Conservation (phyloP, 2,329 filamentous ascomycete genomes). For the Cordyceps cateniannulata region DNA sequence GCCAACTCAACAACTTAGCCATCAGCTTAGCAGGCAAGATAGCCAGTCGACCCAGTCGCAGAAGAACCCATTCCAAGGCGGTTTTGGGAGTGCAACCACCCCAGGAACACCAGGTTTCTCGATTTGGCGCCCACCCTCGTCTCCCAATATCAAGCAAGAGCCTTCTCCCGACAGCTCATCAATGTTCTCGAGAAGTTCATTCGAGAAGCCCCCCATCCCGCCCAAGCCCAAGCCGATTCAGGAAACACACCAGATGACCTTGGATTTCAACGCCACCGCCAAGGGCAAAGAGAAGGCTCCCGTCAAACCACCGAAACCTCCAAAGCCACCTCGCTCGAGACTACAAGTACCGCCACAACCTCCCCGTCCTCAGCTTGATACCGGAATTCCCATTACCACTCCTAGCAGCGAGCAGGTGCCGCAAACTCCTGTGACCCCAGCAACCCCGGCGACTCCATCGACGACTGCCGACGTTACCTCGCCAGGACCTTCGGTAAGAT, state of each 20-base stretch:
- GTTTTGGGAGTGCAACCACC: background rate
- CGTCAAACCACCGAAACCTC: conserved; percentile 24
- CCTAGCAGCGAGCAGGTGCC: background rate
- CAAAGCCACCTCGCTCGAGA: conserved; percentile 13
- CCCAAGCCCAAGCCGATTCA: conserved; percentile 33
- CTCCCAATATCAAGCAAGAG: conserved; percentile 2
- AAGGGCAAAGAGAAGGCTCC: conserved; percentile 30
- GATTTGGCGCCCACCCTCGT: conserved; percentile 4
- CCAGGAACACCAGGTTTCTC: conserved; percentile 11
- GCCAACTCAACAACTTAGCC: background rate
- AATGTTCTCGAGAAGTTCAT: conserved; percentile 18
- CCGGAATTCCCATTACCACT: background rate
- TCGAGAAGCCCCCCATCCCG: conserved; percentile 33
- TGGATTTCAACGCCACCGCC: conserved; percentile 28
- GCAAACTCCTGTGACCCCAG: conserved; percentile 10
- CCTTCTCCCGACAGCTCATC: background rate
- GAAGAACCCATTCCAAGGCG: background rate
- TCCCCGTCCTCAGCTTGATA: background rate
- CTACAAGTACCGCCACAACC: conserved; percentile 17
- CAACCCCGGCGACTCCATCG: conserved; percentile 15
- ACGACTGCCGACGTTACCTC: conserved; percentile 19
- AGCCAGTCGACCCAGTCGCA: background rate
- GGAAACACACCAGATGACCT: conserved; percentile 29
- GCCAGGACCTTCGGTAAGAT: conserved; percentile 19
- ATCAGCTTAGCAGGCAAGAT: background rate